Evolutionary conservation across 345 rosid genomes (phyloP).

Genomic region (Dipteronia sinensis): DNA sequence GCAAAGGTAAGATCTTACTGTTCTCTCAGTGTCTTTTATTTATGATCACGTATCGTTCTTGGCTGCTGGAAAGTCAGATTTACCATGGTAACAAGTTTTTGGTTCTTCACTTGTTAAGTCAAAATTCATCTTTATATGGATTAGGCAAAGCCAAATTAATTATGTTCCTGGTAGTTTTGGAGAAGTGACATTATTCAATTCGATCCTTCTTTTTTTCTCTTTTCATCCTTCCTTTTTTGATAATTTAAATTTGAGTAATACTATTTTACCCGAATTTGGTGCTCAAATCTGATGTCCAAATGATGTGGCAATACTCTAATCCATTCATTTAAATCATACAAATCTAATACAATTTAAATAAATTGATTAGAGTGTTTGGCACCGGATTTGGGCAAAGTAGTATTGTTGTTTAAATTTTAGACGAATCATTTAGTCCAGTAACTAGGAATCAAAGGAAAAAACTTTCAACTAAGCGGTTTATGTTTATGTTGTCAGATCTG

Average conservation of each 20-base stretch:
- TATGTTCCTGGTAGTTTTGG: background rate
- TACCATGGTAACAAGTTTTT: background rate
- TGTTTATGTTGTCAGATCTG: constrained; percentile 56
- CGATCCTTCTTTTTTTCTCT: background rate
- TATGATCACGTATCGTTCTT: background rate
- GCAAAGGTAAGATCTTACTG: constrained; percentile 51
- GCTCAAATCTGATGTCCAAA: no score
- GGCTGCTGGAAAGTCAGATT: background rate
- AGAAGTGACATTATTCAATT: no score
- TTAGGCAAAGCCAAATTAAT: background rate
- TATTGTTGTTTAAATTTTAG: no score
- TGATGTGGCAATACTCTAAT: no score
- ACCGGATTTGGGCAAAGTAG: no score
- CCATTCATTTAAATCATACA: no score
- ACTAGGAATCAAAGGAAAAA: background rate
- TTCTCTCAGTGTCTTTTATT: background rate
- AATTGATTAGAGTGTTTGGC: no score
- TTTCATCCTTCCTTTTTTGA: background rate
- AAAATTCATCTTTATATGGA: background rate
- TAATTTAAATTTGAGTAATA: no score
- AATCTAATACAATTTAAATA: no score
- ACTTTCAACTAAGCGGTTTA: background rate
- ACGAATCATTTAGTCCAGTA: background rate
- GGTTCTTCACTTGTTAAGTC: background rate
- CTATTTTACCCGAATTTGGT: no score